phyloP scores from a whole-genome alignment of 768 basidiomycete species.

The Tricholoma sp. region DNA sequence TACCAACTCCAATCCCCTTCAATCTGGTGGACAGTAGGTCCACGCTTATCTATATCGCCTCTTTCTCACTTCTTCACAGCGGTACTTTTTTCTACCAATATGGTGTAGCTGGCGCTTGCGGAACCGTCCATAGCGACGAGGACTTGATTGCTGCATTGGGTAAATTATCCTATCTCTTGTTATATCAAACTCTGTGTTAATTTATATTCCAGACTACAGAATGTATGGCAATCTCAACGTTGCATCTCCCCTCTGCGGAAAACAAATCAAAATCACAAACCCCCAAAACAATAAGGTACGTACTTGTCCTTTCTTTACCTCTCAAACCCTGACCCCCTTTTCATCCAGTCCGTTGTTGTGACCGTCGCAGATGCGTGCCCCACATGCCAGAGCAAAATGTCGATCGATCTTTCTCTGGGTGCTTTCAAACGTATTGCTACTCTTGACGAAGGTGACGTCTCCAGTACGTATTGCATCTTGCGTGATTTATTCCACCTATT shows the following conservation, averaged over 20 bases:
- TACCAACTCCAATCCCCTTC: constrained; percentile 17
- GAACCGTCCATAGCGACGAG: constrained; percentile 48
- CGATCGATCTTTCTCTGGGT: constrained; percentile 67
- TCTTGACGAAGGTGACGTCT: constrained; percentile 45
- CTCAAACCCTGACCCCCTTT: too few species aligned
- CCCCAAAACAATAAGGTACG: not conserved
- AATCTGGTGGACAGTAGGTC: constrained; percentile 44
- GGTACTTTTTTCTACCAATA: constrained; percentile 69
- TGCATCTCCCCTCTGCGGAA: constrained; percentile 63
- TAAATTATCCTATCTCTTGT: constrained; percentile 21
- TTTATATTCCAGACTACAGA: constrained; percentile 34
- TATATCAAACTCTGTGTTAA: not conserved
- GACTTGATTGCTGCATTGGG: constrained; percentile 62
- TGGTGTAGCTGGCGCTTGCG: constrained; percentile 78
- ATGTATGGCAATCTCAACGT: constrained; percentile 46
- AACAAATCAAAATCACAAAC: constrained; percentile 17
- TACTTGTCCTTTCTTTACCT: not conserved
- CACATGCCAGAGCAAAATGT: constrained; percentile 65
- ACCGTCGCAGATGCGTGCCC: constrained; percentile 80
- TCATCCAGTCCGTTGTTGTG: constrained; percentile 43
- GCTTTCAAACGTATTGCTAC: constrained; percentile 60
- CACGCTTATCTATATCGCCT: not conserved
- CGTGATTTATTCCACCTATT: not conserved
- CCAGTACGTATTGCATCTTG: constrained; percentile 38
- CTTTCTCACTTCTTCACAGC: constrained; percentile 24